These are phyloP conservation scores for Millerozyma acaciae DNA, from an alignment of 805 yeast species.

Conservation along the genomic window DNA sequence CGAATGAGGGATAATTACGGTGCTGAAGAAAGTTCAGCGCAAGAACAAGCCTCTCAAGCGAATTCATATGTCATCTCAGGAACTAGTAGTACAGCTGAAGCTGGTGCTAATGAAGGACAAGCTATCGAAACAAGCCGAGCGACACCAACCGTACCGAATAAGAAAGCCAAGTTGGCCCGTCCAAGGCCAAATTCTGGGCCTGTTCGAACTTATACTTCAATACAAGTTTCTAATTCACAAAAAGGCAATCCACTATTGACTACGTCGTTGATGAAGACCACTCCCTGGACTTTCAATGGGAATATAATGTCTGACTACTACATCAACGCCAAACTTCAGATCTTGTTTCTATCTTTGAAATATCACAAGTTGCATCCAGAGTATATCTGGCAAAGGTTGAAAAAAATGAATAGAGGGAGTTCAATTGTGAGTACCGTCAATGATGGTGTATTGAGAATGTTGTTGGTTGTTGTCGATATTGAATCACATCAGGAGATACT, in stretches of 20 bases:
- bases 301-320: constrained; percentile 58
- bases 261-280: constrained; percentile 44
- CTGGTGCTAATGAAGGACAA: not conserved
- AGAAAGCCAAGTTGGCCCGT: too few relatives aligned
- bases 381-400: constrained; percentile 55
- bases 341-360: constrained; percentile 61
- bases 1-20: constrained; percentile 48
- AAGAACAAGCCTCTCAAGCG: not conserved
- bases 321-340: constrained; percentile 51
- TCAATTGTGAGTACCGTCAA: constrained; percentile 22
- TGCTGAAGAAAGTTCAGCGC: constrained; percentile 2
- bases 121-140: not conserved
- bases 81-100: not conserved
- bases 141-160: too few relatives aligned
- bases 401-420: constrained; percentile 39
- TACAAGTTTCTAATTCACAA: constrained; percentile 56
- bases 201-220: constrained; percentile 1
- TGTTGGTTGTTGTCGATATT: constrained; percentile 63
- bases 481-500: constrained; percentile 50
- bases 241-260: constrained; percentile 68
- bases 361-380: constrained; percentile 78
- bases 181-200: too few relatives aligned
- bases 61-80: not conserved
- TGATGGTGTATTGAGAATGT: constrained; percentile 46
- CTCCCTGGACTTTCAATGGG: constrained; percentile 53